A percentile compares a stretch with the other conserved stretches of the same genome.
Evolutionary conservation across 2,329 filamentous ascomycete genomes (phyloP).

Genomic region (Sclerotinia spermophila): DNA sequence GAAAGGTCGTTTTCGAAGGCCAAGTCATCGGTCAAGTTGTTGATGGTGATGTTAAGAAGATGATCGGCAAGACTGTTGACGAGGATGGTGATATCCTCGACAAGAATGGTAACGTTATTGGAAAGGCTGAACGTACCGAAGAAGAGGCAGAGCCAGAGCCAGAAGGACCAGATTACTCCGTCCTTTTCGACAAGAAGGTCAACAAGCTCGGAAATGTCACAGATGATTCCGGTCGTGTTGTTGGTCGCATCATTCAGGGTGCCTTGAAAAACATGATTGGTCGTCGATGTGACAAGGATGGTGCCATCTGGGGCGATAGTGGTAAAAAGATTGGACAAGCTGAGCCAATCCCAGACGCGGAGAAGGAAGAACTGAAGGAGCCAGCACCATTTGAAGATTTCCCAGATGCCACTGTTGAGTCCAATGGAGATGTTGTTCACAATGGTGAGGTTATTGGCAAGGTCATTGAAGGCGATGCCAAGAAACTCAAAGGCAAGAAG

Average conservation of each 20-base stretch:
- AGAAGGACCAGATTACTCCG: slow-evolving; percentile 43
- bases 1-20: slow-evolving; percentile 50
- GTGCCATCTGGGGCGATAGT: slow-evolving; percentile 67
- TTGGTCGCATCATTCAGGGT: slow-evolving; percentile 63
- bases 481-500: slow-evolving; percentile 59
- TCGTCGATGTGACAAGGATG: slow-evolving; percentile 61
- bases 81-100: slow-evolving; percentile 81
- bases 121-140: slow-evolving; percentile 36
- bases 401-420: slow-evolving; percentile 51
- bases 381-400: slow-evolving; percentile 55
- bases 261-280: slow-evolving; percentile 61
- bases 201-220: slow-evolving; percentile 59
- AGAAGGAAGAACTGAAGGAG: slow-evolving; percentile 48
- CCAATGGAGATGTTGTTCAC: slow-evolving; percentile 50
- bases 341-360: slow-evolving; percentile 57
- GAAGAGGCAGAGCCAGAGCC: slow-evolving; percentile 31
- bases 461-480: slow-evolving; percentile 60
- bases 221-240: slow-evolving; percentile 48
- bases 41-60: slow-evolving; percentile 59
- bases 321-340: slow-evolving; percentile 65
- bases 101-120: slow-evolving; percentile 60
- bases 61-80: slow-evolving; percentile 67
- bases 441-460: slow-evolving; percentile 55
- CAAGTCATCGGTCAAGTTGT: slow-evolving; percentile 55
- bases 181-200: slow-evolving; percentile 52